These are phyloP conservation scores for Iris pallida DNA, from an alignment of 116 monocot genomes.

Conservation along the genomic window DNA sequence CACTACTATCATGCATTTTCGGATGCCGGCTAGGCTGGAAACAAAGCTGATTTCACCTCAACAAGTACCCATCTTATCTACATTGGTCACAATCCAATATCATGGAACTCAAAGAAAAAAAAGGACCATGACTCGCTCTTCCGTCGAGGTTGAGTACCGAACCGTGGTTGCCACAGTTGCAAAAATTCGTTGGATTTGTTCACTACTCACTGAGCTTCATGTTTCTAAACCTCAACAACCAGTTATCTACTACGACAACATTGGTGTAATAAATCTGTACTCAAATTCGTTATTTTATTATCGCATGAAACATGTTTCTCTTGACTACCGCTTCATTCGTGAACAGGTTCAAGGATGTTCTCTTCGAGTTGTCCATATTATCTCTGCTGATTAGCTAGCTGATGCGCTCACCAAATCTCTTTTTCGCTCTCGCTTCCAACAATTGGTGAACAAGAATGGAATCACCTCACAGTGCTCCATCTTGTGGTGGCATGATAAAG, in stretches of 20 bases:
- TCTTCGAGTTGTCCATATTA: neutral
- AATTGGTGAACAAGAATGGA: too few relatives aligned
- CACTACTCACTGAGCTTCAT: neutral
- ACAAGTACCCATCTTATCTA: too few relatives aligned
- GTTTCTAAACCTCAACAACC: neutral
- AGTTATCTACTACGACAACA: neutral
- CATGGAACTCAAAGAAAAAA: neutral
- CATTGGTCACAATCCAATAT: neutral
- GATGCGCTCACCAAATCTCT: neutral
- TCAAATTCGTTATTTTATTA: neutral
- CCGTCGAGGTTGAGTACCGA: neutral
- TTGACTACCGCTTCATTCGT: neutral
- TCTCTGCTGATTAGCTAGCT: neutral
- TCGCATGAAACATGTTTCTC: neutral
- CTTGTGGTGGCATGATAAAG: too few relatives aligned
- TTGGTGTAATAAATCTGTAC: neutral
- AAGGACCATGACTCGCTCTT: neutral
- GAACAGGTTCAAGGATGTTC: neutral
- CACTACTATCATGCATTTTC: too few relatives aligned
- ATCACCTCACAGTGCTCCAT: too few relatives aligned
- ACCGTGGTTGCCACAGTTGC: neutral
- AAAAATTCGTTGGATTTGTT: neutral
- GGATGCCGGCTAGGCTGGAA: too few relatives aligned
- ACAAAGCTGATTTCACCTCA: too few relatives aligned
- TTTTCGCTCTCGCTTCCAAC: neutral